These are phyloP conservation scores for Beverwykella pulmonaria DNA, from an alignment of 495 filamentous ascomycete genomes.

Conservation along the genomic window DNA sequence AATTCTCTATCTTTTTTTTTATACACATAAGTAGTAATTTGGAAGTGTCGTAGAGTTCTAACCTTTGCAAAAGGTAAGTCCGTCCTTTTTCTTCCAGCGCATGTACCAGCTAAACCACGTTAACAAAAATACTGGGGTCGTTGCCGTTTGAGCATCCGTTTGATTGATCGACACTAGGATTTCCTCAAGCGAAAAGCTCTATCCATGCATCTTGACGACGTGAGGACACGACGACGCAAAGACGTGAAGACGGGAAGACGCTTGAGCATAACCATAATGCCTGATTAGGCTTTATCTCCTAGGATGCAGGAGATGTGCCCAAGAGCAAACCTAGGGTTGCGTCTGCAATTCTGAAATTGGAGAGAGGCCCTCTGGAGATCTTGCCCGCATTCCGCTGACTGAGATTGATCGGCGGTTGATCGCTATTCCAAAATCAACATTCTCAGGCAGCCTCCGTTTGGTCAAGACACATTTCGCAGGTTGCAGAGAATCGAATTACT, in stretches of 20 bases:
- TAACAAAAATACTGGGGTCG: background rate
- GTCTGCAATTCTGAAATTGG: background rate
- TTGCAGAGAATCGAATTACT: background rate
- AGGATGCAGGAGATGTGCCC: background rate
- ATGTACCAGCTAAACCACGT: no score
- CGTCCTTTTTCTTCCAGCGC: no score
- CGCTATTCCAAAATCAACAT: background rate
- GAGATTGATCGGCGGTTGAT: constrained; percentile 16
- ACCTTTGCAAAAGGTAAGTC: no score
- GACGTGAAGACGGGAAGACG: no score
- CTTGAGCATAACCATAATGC: background rate
- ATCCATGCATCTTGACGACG: constrained; percentile 3
- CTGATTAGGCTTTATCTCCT: background rate
- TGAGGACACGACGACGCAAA: no score
- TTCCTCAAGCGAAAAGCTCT: constrained; percentile 26
- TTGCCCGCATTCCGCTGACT: background rate
- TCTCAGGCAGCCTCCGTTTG: constrained; percentile 21
- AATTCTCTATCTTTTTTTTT: no score
- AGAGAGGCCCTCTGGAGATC: background rate
- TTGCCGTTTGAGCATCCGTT: background rate
- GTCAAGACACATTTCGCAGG: constrained; percentile 1
- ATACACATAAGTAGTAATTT: no score
- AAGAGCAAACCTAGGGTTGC: background rate
- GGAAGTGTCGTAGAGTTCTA: no score
- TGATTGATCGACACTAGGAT: constrained; percentile 10